A percentile compares a stretch with the other conserved stretches of the same genome.
Evolutionary conservation across 371 early-diverging fungal genomes (phyloP).

Genomic region (Aphelidium insulamus): DNA sequence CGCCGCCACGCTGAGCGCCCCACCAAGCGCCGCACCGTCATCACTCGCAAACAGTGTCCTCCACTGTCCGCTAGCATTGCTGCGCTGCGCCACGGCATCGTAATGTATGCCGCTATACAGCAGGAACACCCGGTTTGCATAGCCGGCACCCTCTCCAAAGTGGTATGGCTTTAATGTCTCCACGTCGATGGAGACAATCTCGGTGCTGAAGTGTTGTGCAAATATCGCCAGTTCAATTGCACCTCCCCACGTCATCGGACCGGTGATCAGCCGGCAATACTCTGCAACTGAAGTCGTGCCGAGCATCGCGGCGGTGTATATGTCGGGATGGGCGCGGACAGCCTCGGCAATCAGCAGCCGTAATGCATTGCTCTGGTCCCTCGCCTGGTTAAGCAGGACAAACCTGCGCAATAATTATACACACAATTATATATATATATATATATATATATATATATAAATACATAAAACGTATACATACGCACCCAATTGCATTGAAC

Average conservation of each 20-base stretch:
- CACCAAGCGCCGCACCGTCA: slow-evolving; percentile 5
- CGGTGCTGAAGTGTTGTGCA: slow-evolving; percentile 10
- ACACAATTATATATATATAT: background rate
- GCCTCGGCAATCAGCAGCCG: slow-evolving; percentile 9
- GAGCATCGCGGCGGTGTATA: slow-evolving; percentile 21
- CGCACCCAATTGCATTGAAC: slow-evolving; percentile 17
- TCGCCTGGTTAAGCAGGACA: slow-evolving; percentile 1
- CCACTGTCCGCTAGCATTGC: slow-evolving; percentile 18
- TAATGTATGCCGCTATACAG: slow-evolving; percentile 35
- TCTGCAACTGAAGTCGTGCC: slow-evolving; percentile 8
- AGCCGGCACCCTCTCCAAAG: slow-evolving; percentile 18
- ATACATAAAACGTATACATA: background rate
- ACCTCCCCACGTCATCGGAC: slow-evolving; percentile 33
- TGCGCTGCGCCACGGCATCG: slow-evolving; percentile 23
- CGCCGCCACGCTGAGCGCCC: slow-evolving; percentile 15
- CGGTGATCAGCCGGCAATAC: slow-evolving; percentile 26
- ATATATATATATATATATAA: background rate
- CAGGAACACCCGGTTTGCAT: slow-evolving; percentile 11
- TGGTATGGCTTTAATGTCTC: slow-evolving; percentile 15
- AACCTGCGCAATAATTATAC: background rate
- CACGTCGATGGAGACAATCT: slow-evolving; percentile 32
- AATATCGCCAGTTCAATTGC: slow-evolving; percentile 29
- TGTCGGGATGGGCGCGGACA: slow-evolving; percentile 10
- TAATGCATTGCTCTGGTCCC: slow-evolving; percentile 1
- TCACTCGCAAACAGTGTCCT: slow-evolving; percentile 17